phyloP scores from a whole-genome alignment of 1,284 basidiomycete species.

The Boletellus deceptivus region DNA sequence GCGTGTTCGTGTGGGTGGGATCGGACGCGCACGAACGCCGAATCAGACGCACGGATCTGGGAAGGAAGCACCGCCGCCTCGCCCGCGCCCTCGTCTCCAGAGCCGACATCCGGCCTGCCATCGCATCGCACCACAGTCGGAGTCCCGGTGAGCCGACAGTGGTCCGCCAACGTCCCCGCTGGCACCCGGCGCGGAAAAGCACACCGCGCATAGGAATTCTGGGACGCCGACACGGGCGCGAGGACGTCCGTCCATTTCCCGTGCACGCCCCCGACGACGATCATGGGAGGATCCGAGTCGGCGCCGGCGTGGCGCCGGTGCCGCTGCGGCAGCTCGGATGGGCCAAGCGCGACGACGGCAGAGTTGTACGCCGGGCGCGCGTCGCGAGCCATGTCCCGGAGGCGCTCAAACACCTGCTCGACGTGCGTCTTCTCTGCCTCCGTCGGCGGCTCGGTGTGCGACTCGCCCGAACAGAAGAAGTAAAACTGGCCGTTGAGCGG shows the following conservation, averaged over 20 bases:
- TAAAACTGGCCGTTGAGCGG: constrained; percentile 11
- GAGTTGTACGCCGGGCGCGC: constrained; percentile 8
- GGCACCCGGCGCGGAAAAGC: constrained; percentile 1
- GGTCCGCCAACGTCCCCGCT: too few species aligned
- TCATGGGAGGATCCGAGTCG: constrained; percentile 8
- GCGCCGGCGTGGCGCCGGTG: neutral
- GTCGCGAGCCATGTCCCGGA: constrained; percentile 5
- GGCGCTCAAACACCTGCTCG: constrained; percentile 9
- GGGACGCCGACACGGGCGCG: constrained; percentile 2
- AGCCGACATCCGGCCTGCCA: too few species aligned
- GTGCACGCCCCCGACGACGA: constrained; percentile 13
- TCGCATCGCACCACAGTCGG: too few species aligned
- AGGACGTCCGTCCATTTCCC: constrained; percentile 17
- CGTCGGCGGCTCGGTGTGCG: constrained; percentile 1
- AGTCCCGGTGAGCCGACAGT: too few species aligned
- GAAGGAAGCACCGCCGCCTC: constrained; percentile 1
- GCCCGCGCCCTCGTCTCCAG: too few species aligned
- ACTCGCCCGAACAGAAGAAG: constrained; percentile 20
- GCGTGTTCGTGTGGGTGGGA: too few species aligned
- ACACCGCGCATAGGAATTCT: constrained; percentile 9
- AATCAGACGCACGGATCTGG: constrained; percentile 12
- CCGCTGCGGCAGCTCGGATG: neutral
- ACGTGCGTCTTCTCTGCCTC: constrained; percentile 14
- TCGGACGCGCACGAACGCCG: constrained; percentile 11
- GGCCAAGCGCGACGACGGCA: neutral